Evolutionary conservation across 2,329 filamentous ascomycete species (phyloP), one percentile per base, ranked within the genome.

Genomic region (Fusarium coicis): DNA sequence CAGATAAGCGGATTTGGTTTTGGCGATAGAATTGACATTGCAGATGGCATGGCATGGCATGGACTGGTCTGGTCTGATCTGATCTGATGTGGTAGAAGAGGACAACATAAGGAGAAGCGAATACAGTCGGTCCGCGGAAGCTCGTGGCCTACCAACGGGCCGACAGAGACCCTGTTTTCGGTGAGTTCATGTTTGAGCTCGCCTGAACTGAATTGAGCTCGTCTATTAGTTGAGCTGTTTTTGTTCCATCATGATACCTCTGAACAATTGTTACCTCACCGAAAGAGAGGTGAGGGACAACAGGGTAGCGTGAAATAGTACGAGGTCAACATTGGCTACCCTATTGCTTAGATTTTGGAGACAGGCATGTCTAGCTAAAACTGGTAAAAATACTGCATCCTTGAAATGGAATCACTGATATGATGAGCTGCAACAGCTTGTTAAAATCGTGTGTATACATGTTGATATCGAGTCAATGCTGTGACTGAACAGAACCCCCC

Each of bases 51-150:
- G 59, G 47, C 52, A 70, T 70, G 66, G 28, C 28, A 30, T 30
- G 28, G 60, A 57, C 42, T 60, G 61, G 60, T 60, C 44, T 60
- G 61, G 50, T 63, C 46, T 61, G 61, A 63, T 63, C 40, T 57
- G 59, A 64, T 58, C 1, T 61, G 55, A 63, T 62, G 59, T 62
- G 53, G 63, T 44, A 32, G 65, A 26, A 9, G 21, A 42, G 49
- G 60, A n/a, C 23, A 37, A 23, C 23, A 21, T 53, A 28, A 53
- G 19, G 50, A 40, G 44, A 32, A 66, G 52, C 73, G 68, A 77
- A 74, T 73, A 60, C 61, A 72, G 72, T 77, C 75, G 75, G 69
- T 74, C 73, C 74, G 74, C 75, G 34, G 58, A 73, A 46, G 67
- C 74, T 64, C 75, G 72, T 75, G 75, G 68, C 62, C 59, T 63